Evolutionary conservation across 768 basidiomycete species (phyloP).

Genomic region (Russula sp.): DNA sequence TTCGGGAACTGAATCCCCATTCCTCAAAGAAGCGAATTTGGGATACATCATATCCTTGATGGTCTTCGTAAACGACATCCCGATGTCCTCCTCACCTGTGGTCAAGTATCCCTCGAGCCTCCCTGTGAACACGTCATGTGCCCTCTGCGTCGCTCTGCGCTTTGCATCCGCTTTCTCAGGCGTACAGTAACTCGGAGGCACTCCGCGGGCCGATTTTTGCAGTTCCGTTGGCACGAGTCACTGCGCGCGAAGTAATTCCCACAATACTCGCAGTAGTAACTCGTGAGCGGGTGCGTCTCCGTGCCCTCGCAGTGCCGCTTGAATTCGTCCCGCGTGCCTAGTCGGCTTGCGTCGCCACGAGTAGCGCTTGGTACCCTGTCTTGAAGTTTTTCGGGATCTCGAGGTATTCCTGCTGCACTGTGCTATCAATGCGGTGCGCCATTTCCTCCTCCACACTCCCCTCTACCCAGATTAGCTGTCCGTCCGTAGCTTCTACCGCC

Average conservation of each 20-base stretch:
- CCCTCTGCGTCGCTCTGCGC: not conserved
- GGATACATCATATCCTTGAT: too few species aligned
- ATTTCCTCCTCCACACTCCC: too few species aligned
- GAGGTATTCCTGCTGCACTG: not conserved
- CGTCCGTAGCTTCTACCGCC: too few species aligned
- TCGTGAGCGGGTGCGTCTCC: too few species aligned
- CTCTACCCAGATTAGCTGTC: too few species aligned
- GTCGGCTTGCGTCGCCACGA: not conserved
- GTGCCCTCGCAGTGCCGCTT: too few species aligned
- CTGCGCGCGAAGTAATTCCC: not conserved
- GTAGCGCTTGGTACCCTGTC: not conserved
- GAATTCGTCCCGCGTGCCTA: not conserved
- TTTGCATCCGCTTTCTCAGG: not conserved
- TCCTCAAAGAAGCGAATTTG: too few species aligned
- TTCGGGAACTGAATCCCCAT: too few species aligned
- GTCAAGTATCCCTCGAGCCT: not conserved
- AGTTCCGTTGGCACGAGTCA: too few species aligned
- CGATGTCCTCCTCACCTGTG: not conserved
- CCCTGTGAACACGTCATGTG: not conserved
- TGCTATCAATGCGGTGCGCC: not conserved
- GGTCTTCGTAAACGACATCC: not conserved
- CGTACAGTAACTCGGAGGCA: not conserved
- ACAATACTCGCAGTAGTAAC: too few species aligned
- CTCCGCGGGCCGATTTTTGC: not conserved
- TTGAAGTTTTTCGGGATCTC: not conserved